Evolutionary conservation across 2,329 filamentous ascomycete species (phyloP), one percentile per base, ranked within the genome.

Genomic region (Pyrenophora teres): DNA sequence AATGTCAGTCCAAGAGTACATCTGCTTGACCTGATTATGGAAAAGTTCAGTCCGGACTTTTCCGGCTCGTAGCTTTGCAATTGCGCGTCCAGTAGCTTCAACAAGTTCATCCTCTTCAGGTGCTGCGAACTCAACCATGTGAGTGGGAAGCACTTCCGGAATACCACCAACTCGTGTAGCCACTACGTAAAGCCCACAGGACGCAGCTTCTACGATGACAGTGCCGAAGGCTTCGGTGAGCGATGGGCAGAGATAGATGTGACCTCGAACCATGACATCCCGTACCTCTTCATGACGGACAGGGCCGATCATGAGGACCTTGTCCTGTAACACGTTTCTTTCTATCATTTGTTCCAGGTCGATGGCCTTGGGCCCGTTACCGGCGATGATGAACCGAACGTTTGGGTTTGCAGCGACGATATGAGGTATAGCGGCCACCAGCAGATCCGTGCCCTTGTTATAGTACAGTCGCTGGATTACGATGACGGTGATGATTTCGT

Each of bases 1-100:
- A 23, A 99, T 93, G 71, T 99, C 93, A 23, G 90, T 90, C 94
- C 94, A 99, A 1, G 91, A 96, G 77, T 99, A 99, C 94, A 97
- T 97, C 78, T 89, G 90, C 74, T 93, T 92, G 57, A 99, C 94
- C 74, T 97, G 90, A 61, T 96, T 93, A 71, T 99, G 94, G 69
- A 99, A 99, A 36, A 88, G 85, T 71, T 97, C 93, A 0, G 94
- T 96, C 57, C 91, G 87, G 23, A 99, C 88, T 64, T 88, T 90
- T 62, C 92, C 93, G 5, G 88, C 88, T 38, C 93, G 87, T 49
- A 99, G 81, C 25, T 90, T 88, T 0, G 87, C 88, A 56, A 99
- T 97, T 15, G 95, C 94, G 60, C 87, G 88, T 15, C 90, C 89
- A 0, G 95, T 97, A 3, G 93, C 94, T 36, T 86, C 81, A 0